phyloP scores from a whole-genome alignment of 768 basidiomycete genomes.

The Hypholoma fasciculare region DNA sequence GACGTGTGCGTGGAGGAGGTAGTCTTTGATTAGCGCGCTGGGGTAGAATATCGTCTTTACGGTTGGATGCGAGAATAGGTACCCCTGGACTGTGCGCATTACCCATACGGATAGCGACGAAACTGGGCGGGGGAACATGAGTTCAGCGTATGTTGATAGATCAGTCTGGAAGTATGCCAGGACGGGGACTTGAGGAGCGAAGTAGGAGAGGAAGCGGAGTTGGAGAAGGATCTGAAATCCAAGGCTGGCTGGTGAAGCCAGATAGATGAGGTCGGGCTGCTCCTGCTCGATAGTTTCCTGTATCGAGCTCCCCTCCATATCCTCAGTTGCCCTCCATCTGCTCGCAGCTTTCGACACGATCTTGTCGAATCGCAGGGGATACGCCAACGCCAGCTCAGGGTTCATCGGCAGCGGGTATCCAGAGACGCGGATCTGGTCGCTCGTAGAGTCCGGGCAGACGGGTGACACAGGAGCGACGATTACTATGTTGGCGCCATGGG shows the following conservation, averaged over 20 bases:
- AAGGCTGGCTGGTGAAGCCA: background rate
- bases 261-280: background rate
- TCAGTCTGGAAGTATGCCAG: background rate
- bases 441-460: background rate
- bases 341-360: background rate
- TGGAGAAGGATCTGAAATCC: background rate
- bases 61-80: background rate
- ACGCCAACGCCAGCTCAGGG: background rate
- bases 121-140: background rate
- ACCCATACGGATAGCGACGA: background rate
- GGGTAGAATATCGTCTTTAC: background rate
- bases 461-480: background rate
- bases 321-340: background rate
- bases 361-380: background rate
- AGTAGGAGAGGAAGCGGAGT: background rate
- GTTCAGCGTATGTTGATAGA: background rate
- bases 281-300: background rate
- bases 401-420: background rate
- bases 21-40: background rate
- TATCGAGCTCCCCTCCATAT: background rate
- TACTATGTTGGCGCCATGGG: background rate
- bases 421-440: background rate
- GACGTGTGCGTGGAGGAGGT: background rate
- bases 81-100: background rate
- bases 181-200: background rate